Evolutionary conservation across 2,329 filamentous ascomycete species (phyloP).

Genomic region (Xenoacremonium recifei): DNA sequence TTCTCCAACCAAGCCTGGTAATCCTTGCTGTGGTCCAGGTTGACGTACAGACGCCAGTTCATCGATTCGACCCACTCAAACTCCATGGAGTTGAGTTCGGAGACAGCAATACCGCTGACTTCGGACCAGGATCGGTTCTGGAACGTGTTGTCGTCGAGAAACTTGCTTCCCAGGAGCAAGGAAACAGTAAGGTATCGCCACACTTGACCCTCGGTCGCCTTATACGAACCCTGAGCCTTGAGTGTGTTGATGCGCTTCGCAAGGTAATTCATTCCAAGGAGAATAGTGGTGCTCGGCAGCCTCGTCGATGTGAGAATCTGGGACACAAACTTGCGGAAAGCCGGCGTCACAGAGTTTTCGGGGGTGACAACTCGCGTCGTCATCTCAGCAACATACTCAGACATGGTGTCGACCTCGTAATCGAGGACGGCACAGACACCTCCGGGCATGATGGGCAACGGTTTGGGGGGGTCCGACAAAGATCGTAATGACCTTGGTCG

Average conservation of each 20-base stretch:
- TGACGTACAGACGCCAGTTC: conserved; percentile 82
- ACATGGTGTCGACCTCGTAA: conserved; percentile 96
- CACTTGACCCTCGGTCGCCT: conserved; percentile 66
- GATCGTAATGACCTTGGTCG: conserved; percentile 41
- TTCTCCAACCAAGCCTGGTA: conserved; percentile 62
- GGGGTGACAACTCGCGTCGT: conserved; percentile 60
- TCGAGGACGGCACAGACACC: conserved; percentile 92
- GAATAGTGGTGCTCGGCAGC: conserved; percentile 85
- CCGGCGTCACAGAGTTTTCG: conserved; percentile 55
- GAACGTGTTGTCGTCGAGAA: conserved; percentile 95
- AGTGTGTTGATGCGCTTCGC: conserved; percentile 79
- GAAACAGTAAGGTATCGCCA: conserved; percentile 87
- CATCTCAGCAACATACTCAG: conserved; percentile 92
- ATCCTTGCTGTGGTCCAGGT: conserved; percentile 73
- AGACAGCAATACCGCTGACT: conserved; percentile 83
- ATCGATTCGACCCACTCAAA: conserved; percentile 84
- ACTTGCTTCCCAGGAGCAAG: conserved; percentile 88
- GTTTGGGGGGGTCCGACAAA: conserved; percentile 34
- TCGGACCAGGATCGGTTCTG: conserved; percentile 97
- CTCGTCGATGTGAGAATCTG: conserved; percentile 89
- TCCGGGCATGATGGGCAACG: conserved; percentile 60
- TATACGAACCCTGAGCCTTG: conserved; percentile 53
- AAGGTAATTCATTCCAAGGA: conserved; percentile 87
- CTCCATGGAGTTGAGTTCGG: conserved; percentile 82
- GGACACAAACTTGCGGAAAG: conserved; percentile 88